A percentile compares a stretch with the other conserved stretches of the same genome.
Evolutionary conservation across 257 asterid genomes (phyloP).

Genomic region (Fraxinus pennsylvanica): DNA sequence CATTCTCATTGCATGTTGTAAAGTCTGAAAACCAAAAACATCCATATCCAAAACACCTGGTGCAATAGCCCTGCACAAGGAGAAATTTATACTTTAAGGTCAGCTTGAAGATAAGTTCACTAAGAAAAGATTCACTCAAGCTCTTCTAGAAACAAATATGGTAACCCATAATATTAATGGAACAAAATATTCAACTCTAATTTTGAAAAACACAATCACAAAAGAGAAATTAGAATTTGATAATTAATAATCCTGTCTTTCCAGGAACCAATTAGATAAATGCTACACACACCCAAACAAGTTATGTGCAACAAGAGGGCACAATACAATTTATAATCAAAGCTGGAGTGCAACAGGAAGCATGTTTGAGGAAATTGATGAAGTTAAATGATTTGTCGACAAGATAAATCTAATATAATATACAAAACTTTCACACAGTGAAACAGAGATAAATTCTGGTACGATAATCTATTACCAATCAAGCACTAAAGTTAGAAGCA

Average conservation of each 20-base stretch:
- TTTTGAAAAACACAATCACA: neutral
- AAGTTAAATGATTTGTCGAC: neutral
- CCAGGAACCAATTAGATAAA: neutral
- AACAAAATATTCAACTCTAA: constrained; percentile 3
- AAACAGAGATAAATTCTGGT: constrained; percentile 10
- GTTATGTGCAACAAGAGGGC: neutral
- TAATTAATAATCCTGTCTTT: constrained; percentile 10
- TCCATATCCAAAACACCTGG: constrained; percentile 71
- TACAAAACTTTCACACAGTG: neutral
- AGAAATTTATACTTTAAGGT: constrained; percentile 7
- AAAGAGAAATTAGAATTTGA: neutral
- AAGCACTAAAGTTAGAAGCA: constrained; percentile 22
- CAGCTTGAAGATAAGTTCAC: neutral
- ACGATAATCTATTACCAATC: constrained; percentile 16
- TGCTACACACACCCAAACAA: neutral
- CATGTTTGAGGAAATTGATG: neutral
- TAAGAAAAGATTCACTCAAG: neutral
- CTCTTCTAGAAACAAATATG: neutral
- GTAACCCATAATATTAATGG: neutral
- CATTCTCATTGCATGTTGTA: constrained; percentile 73
- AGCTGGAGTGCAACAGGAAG: constrained; percentile 4
- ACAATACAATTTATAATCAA: neutral
- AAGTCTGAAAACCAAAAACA: constrained; percentile 64
- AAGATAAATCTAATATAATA: neutral
- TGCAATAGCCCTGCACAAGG: constrained; percentile 58